Conservation (phyloP, 2,329 filamentous ascomycete species). For the Sodiomyces alkalinus region DNA sequence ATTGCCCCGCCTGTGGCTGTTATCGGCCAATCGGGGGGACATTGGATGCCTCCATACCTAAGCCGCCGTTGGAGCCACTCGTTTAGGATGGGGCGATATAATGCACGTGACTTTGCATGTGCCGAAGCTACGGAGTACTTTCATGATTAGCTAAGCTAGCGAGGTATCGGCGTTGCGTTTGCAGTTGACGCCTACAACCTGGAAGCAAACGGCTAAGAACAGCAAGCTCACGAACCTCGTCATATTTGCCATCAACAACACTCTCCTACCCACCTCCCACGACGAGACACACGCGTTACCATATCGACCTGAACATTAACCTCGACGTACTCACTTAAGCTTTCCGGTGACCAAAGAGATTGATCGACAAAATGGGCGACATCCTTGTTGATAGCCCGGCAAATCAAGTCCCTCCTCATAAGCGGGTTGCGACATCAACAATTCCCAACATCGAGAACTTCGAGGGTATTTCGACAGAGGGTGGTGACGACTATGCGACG, state of each 20-base stretch:
- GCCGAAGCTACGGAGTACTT: too few relatives aligned
- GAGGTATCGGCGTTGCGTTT: neutral
- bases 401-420: slow-evolving; percentile 60
- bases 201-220: neutral
- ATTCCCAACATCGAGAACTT: slow-evolving; percentile 85
- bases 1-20: too few relatives aligned
- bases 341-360: too few relatives aligned
- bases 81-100: too few relatives aligned
- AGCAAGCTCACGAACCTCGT: slow-evolving; percentile 3
- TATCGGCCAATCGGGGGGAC: too few relatives aligned
- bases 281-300: neutral
- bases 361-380: slow-evolving; percentile 56
- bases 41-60: too few relatives aligned
- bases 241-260: slow-evolving; percentile 1
- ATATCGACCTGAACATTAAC: too few relatives aligned
- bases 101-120: too few relatives aligned
- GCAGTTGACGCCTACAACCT: neutral
- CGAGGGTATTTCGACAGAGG: slow-evolving; percentile 68
- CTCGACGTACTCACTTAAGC: neutral
- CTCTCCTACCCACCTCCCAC: neutral
- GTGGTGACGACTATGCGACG: slow-evolving; percentile 82
- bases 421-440: slow-evolving; percentile 62
- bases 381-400: slow-evolving; percentile 69
- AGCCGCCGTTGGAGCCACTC: too few relatives aligned
- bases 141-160: neutral